Conservation (phyloP, 1,284 basidiomycete genomes). For the Pseudozyma sp. region DNA sequence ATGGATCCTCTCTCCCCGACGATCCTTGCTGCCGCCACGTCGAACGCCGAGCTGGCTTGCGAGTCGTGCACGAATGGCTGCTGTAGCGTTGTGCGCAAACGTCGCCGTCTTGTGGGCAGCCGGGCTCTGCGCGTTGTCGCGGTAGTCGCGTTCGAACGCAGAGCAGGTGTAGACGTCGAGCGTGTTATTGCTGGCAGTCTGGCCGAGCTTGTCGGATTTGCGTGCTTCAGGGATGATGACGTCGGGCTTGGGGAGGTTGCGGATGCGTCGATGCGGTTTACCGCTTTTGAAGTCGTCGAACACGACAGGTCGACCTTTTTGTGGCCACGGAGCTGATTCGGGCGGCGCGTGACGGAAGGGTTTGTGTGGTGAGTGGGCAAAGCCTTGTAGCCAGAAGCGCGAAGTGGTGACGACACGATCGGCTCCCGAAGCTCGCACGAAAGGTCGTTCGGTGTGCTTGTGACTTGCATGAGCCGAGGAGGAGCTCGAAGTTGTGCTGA, state of each 20-base stretch:
- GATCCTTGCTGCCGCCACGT: constrained; percentile 22
- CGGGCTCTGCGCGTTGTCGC: constrained; percentile 35
- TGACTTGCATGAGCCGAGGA: neutral
- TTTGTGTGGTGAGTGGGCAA: constrained; percentile 20
- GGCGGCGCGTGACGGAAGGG: constrained; percentile 39
- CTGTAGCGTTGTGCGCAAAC: constrained; percentile 30
- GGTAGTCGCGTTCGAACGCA: constrained; percentile 30
- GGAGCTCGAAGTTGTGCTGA: neutral
- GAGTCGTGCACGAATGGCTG: constrained; percentile 15
- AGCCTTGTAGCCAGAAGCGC: constrained; percentile 48
- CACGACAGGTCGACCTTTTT: constrained; percentile 25
- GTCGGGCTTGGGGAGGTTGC: constrained; percentile 34
- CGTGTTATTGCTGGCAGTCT: constrained; percentile 39
- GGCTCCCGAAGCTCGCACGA: constrained; percentile 40
- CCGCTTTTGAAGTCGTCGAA: constrained; percentile 19
- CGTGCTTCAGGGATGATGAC: constrained; percentile 47
- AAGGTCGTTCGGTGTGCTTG: constrained; percentile 13
- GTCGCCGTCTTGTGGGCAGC: constrained; percentile 15
- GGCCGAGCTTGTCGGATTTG: constrained; percentile 33
- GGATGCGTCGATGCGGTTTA: constrained; percentile 35
- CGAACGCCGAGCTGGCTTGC: constrained; percentile 29
- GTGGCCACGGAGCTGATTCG: constrained; percentile 45
- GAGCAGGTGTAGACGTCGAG: constrained; percentile 49
- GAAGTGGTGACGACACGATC: constrained; percentile 43
- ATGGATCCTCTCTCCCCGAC: constrained; percentile 29